Base-by-base conservation (phyloP, 1,284 basidiomycete species). In the Phellopilus nigrolimitatus region DNA sequence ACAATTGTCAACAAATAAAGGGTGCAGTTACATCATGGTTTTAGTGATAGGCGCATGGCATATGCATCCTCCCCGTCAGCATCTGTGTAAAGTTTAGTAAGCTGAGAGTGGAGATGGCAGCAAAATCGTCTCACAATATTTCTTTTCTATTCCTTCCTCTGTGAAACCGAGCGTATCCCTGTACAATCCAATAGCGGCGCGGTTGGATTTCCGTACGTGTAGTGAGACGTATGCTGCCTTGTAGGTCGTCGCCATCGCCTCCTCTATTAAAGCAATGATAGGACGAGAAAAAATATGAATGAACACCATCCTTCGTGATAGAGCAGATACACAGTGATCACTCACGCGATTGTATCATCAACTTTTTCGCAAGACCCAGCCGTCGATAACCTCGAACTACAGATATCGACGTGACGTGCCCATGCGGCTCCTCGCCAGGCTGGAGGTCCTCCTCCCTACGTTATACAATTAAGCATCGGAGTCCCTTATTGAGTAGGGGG, bases 41-140 rank as follows among this genome's bases (percentile, higher is more conserved):
- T 75, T 53, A 89, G 69, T 3, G 73, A 73, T 43, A 90, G 75
- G 34, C 82, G 78, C 92, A 95, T 95, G 2, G 88, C 84, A 62
- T 90, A 93, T 30, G 93, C 92, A 60, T 95, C 91, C 69, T 95
- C 92, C 7, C 91, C 91, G 62, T 95, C 92, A 3, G 90, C 91
- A 70, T 95, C 91, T 21, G n/a, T n/a, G n/a, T n/a, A n/a, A n/a
- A n/a, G n/a, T n/a, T n/a, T n/a, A n/a, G n/a, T n/a, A n/a, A 38
- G 7, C 30, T 37, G 39, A 49, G 52, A 25, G 30, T 5, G 38
- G 28, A 47, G 54, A 38, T n/a, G n/a, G n/a, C n/a, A n/a, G n/a
- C n/a, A n/a, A n/a, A n/a, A n/a, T n/a, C 33, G 36, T 33, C 50
- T 46, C 43, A 93, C 91, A 95, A 62, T 95, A 95, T 54, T 78